A percentile compares a stretch with the other conserved stretches of the same genome.
Evolutionary conservation across 2,329 filamentous ascomycete species (phyloP).

Genomic region (Geosmithia putterillii): DNA sequence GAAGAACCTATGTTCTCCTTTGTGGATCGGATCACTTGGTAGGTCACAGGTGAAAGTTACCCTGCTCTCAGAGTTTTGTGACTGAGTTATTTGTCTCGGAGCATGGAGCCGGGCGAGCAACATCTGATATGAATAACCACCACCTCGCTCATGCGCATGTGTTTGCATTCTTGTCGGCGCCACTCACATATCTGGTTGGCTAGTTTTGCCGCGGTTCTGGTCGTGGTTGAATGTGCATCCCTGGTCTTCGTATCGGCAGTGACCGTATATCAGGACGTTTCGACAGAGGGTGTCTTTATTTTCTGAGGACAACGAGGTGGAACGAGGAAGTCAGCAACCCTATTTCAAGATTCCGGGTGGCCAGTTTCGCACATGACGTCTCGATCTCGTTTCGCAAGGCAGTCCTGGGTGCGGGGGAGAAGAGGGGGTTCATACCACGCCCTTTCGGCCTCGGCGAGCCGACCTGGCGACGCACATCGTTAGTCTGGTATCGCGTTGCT

Average conservation of each 20-base stretch:
- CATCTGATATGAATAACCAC: no score
- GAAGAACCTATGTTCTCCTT: no score
- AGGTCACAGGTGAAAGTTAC: no score
- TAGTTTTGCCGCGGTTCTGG: constrained; percentile 41
- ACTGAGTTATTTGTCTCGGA: no score
- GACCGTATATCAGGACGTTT: constrained; percentile 86
- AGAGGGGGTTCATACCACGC: constrained; percentile 27
- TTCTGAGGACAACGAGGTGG: constrained; percentile 31
- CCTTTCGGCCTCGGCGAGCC: constrained; percentile 45
- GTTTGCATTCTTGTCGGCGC: background rate
- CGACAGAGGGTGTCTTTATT: constrained; percentile 86
- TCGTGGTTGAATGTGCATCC: constrained; percentile 89
- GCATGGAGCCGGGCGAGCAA: no score
- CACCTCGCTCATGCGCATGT: background rate
- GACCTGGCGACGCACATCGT: constrained; percentile 37
- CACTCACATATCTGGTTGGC: constrained; percentile 34
- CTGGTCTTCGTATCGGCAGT: constrained; percentile 84
- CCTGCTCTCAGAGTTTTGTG: no score
- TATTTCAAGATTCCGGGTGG: background rate
- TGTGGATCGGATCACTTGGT: background rate
- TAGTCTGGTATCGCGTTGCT: constrained; percentile 29
- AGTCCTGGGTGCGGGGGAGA: constrained; percentile 6
- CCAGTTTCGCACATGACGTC: background rate
- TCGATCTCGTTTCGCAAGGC: background rate
- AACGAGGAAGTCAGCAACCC: background rate